Evolutionary conservation across 2,329 filamentous ascomycete genomes (phyloP).

Genomic region (Fusarium heterosporum): DNA sequence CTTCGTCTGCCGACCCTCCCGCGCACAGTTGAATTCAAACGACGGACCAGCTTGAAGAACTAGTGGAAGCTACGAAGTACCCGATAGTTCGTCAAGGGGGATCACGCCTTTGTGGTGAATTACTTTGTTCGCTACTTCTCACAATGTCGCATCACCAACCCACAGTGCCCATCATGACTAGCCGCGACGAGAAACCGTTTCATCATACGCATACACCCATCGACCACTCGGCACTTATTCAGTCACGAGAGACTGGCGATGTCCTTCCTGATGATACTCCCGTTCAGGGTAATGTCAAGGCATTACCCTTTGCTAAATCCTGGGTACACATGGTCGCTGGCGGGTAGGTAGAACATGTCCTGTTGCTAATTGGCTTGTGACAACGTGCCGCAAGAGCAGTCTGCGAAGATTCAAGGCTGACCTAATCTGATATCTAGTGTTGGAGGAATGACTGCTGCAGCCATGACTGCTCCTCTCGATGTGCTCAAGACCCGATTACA

Average conservation of each 20-base stretch:
- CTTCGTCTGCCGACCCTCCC: conserved; percentile 12
- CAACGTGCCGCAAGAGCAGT: not conserved
- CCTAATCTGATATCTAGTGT: conserved; percentile 62
- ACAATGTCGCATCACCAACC: conserved; percentile 51
- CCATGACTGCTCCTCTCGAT: conserved; percentile 93
- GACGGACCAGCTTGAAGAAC: conserved; percentile 13
- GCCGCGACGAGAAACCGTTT: conserved; percentile 50
- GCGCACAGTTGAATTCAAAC: conserved; percentile 2
- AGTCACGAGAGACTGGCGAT: conserved; percentile 72
- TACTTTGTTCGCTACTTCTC: not conserved
- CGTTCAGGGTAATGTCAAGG: conserved; percentile 51
- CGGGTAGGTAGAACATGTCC: conserved; percentile 69
- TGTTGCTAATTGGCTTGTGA: not conserved
- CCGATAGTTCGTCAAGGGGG: not conserved
- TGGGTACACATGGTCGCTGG: conserved; percentile 94
- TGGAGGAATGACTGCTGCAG: conserved; percentile 90
- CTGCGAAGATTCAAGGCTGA: conserved; percentile 24
- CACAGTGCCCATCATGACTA: conserved; percentile 45
- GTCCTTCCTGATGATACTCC: conserved; percentile 59
- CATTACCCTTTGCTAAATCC: conserved; percentile 74
- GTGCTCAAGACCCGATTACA: conserved; percentile 94
- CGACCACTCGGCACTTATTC: conserved; percentile 59
- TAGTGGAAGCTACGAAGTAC: not conserved
- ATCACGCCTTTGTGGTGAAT: not conserved
- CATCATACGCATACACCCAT: conserved; percentile 47